Evolutionary conservation across 768 basidiomycete species (phyloP), one percentile per base, ranked within the genome.

Genomic region (Agrocybe chaxingu): DNA sequence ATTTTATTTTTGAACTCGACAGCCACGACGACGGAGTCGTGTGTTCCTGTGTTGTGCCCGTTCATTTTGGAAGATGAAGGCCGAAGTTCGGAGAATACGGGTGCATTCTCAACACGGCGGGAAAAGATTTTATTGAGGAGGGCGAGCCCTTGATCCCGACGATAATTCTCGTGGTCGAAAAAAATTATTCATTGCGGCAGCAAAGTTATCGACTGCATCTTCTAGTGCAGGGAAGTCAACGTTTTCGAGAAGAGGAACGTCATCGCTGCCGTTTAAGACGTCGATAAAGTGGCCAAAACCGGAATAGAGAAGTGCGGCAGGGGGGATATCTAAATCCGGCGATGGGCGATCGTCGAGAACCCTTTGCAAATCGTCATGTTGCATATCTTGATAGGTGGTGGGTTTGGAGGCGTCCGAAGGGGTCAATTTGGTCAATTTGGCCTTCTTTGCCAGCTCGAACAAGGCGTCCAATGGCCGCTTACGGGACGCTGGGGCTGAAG

Each of bases 281-380:
- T 62, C 61, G n/a, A 57, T 38, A 47, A 62, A 60, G 33, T 52
- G 55, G n/a, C 57, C 61, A 44, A 57, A 61, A 9, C 57, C 55
- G 47, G 43, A 48, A 48, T 62, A 62, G 24, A 62, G 57, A 30
- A 61, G 48, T 29, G 57, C 10, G 8, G 50, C 9, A 18, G 53
- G 50, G 29, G 56, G 48, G 13, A 50, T 37, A 42, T 41, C 5
- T 30, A 19, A 5, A 50, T 61, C 60, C 11, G 52, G 45, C 31
- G 3, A n/a, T 45, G 58, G 60, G 42, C 58, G 56, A 48, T 61
- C 58, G 47, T 59, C 56, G n/a, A 57, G 48, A 34, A 62, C 51
- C 48, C 37, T 55, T 46, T 60, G 18, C 34, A 37, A 35, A 19
- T 38, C 16, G 36, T 53, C 13, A 13, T 13, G 3, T 38, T 57